Percentiles rank a stretch among this genome's conserved stretches.
Conservation (phyloP, 176 grass and related monocot species). For the Ampelocalamus luodianensis region DNA sequence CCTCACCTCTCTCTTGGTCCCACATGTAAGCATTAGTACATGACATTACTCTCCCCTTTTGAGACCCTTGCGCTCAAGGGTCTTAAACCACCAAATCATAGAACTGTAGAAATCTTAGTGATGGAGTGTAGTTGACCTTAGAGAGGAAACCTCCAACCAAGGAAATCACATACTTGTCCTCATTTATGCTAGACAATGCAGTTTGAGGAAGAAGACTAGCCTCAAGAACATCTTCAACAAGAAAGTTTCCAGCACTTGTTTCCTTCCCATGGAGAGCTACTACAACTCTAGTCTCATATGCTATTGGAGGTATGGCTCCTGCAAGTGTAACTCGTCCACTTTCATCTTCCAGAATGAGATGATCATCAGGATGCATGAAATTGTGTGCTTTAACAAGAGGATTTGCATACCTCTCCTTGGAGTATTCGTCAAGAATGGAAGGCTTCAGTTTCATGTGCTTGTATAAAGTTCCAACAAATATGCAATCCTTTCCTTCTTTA, state of each 20-base stretch:
- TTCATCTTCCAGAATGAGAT: constrained; percentile 99
- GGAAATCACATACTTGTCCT: too few species aligned
- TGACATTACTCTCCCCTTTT: too few species aligned
- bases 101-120: too few species aligned
- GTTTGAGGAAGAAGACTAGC: constrained; percentile 83
- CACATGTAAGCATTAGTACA: too few species aligned
- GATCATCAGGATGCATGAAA: constrained; percentile 93
- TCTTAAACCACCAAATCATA: too few species aligned
- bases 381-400: constrained; percentile 95
- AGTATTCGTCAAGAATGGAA: constrained; percentile 91
- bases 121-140: too few species aligned
- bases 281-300: constrained; percentile 87
- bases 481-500: constrained; percentile 93
- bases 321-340: constrained; percentile 93
- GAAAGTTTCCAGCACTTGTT: constrained; percentile 88
- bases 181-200: constrained; percentile 43
- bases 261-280: constrained; percentile 88
- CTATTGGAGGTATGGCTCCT: constrained; percentile 63
- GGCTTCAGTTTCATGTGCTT: constrained; percentile 98
- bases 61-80: too few species aligned
- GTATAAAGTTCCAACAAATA: constrained; percentile 91
- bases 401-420: constrained; percentile 90
- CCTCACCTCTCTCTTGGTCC: too few species aligned
- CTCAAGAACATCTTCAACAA: constrained; percentile 89
- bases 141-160: too few species aligned